Evolutionary conservation across 441 rosid species (phyloP), one percentile per base, ranked within the genome.

Genomic region (Aquilaria agallochum): DNA sequence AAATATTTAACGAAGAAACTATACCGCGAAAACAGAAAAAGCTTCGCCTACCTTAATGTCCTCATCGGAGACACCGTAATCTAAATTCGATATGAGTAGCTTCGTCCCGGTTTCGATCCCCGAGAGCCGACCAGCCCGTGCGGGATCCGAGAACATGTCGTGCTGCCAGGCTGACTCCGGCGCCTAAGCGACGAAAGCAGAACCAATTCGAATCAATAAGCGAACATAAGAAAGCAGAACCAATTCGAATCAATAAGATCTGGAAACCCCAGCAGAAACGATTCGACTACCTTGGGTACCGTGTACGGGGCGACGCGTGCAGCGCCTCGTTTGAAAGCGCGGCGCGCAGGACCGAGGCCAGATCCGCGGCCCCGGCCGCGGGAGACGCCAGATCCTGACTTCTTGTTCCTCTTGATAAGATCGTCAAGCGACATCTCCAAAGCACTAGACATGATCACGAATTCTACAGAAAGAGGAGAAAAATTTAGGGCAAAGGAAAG

Each of bases 381-480:
- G 10, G 45, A 40, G 45, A 40, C 45, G 45, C 9, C 45, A 0
- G 45, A 40, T 46, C 72, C 81, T 32, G 94, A 75, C 69, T 80
- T 87, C 50, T 84, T 88, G 74, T 74, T 89, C 72, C 61, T 84
- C 75, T 87, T 89, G 70, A 94, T 94, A 77, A 94, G 79, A 55
- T 94, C 99, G 56, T 94, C 99, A 56, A 94, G 94, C 56, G 99
- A 86, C 96, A 89, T 89, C 64, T 94, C 96, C 76, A 94, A 82
- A 66, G 93, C 80, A 74, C 83, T 83, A 51, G 97, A 64, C 99
- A 94, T 94, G 11, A 45, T 14, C 5, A 56, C 13, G 55, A 49
- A 46, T 40, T 46, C 60, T 56, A 67, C 64, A 66, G 59, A 44
- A 32, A 50, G 53, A 47, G 20, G 42, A 27, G 45, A 44, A 13